A percentile compares a stretch with the other conserved stretches of the same genome.
Conservation (phyloP, 1,139 yeast species). For the Pichia sp. region DNA sequence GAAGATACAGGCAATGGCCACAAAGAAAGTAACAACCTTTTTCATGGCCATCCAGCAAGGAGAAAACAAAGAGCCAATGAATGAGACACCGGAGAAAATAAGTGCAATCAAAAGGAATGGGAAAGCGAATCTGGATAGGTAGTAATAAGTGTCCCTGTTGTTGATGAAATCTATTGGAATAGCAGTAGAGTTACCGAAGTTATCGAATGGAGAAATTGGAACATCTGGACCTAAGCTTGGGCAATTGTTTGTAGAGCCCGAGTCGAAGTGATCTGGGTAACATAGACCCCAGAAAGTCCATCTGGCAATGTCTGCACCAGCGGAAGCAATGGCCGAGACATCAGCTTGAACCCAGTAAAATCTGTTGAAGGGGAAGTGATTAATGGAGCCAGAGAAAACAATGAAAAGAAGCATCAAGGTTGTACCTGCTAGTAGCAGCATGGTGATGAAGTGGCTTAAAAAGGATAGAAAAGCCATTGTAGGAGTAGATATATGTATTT, state of each 20-base stretch:
- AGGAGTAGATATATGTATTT: too few relatives aligned
- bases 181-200: slow-evolving; percentile 44
- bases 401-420: slow-evolving; percentile 53
- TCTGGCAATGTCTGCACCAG: slow-evolving; percentile 45
- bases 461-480: slow-evolving; percentile 2
- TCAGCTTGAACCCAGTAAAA: slow-evolving; percentile 72
- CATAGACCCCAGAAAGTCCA: slow-evolving; percentile 88
- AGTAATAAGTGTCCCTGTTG: slow-evolving; percentile 55
- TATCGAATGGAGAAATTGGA: slow-evolving; percentile 68
- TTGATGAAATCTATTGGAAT: slow-evolving; percentile 50
- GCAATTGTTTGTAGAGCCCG: slow-evolving; percentile 24
- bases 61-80: slow-evolving; percentile 27
- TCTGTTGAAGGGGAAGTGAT: slow-evolving; percentile 51
- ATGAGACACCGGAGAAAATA: slow-evolving; percentile 45
- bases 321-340: slow-evolving; percentile 48
- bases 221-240: slow-evolving; percentile 44
- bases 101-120: slow-evolving; percentile 57
- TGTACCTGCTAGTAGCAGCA: slow-evolving; percentile 34
- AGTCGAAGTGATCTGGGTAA: slow-evolving; percentile 27
- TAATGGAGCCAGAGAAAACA: slow-evolving; percentile 59
- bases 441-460: slow-evolving; percentile 16
- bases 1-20: slow-evolving; percentile 46
- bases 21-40: slow-evolving; percentile 47
- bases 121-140: slow-evolving; percentile 64
- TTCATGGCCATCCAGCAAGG: slow-evolving; percentile 40